phyloP scores from a whole-genome alignment of 1,284 basidiomycete genomes.

The Cryptococcus sp. region DNA sequence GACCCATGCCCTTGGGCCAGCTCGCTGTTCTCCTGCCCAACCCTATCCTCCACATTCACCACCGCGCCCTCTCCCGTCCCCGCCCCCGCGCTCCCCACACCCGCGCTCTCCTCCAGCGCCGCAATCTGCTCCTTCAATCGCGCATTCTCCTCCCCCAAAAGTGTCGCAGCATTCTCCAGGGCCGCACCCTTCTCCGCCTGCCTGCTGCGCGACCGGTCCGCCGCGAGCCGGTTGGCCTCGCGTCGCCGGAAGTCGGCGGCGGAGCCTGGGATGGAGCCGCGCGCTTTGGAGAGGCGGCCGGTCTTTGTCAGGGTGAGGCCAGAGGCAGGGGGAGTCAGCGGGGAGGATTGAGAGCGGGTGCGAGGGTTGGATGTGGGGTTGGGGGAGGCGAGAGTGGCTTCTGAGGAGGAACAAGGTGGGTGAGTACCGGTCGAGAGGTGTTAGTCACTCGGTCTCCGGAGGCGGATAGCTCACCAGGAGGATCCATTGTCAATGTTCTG shows the following conservation, averaged over 20 bases:
- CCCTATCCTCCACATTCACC: background rate
- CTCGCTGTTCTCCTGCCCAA: background rate
- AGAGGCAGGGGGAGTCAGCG: background rate
- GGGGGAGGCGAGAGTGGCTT: too few relatives aligned
- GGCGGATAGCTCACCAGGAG: too few relatives aligned
- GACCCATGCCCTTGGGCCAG: background rate
- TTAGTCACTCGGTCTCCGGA: too few relatives aligned
- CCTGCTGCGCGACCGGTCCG: slow-evolving; percentile 42
- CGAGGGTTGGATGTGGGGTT: too few relatives aligned
- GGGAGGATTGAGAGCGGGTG: too few relatives aligned
- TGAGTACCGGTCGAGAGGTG: too few relatives aligned
- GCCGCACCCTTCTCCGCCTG: slow-evolving; percentile 36
- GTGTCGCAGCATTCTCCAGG: slow-evolving; percentile 35
- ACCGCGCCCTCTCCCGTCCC: background rate
- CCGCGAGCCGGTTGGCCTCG: slow-evolving; percentile 49
- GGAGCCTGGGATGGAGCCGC: slow-evolving; percentile 18
- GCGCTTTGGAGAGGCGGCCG: slow-evolving; percentile 6
- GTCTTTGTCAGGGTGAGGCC: slow-evolving; percentile 1
- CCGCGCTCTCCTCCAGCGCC: slow-evolving; percentile 23
- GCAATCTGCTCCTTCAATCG: slow-evolving; percentile 37
- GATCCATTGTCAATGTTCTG: too few relatives aligned
- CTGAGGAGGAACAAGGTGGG: too few relatives aligned
- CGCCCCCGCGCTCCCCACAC: background rate
- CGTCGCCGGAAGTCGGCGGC: slow-evolving; percentile 35
- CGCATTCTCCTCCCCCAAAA: slow-evolving; percentile 41